These are phyloP conservation scores for Mucor sp. DNA, from an alignment of 371 early-diverging fungal genomes.

Conservation along the genomic window DNA sequence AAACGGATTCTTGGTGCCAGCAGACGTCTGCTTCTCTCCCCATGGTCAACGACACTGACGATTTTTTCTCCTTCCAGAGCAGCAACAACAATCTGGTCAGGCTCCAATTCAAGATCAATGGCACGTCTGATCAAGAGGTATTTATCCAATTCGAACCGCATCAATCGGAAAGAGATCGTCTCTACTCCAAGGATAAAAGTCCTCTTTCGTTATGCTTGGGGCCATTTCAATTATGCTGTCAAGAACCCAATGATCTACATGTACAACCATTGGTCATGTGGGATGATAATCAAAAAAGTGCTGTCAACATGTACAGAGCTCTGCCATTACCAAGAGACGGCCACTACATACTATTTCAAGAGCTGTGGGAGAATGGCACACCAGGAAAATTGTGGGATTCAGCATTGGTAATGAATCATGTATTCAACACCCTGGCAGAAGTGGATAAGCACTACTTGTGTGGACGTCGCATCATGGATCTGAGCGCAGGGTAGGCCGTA, in stretches of 20 bases:
- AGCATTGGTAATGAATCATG: conserved; percentile 41
- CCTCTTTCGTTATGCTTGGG: conserved; percentile 3
- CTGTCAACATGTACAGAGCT: conserved; percentile 2
- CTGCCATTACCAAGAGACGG: neutral
- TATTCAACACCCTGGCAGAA: conserved; percentile 25
- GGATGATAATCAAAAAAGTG: neutral
- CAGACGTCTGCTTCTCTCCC: neutral
- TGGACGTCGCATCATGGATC: conserved; percentile 44
- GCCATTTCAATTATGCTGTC: conserved; percentile 3
- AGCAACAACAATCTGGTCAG: neutral
- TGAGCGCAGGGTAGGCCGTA: conserved; percentile 43
- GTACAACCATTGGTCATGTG: neutral
- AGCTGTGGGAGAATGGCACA: conserved; percentile 45
- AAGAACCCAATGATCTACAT: neutral
- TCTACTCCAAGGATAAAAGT: neutral
- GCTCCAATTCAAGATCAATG: neutral
- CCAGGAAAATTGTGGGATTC: conserved; percentile 63
- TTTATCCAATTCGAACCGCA: neutral
- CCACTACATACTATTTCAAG: conserved; percentile 19
- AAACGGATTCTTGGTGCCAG: neutral
- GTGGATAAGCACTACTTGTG: neutral
- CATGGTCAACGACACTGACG: neutral
- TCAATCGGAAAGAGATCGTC: neutral
- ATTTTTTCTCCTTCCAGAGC: neutral
- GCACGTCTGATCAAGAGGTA: neutral